Percentiles rank a stretch among this genome's conserved stretches.
phyloP scores from a whole-genome alignment of 345 rosid species.

The Hirschfeldia incana region DNA sequence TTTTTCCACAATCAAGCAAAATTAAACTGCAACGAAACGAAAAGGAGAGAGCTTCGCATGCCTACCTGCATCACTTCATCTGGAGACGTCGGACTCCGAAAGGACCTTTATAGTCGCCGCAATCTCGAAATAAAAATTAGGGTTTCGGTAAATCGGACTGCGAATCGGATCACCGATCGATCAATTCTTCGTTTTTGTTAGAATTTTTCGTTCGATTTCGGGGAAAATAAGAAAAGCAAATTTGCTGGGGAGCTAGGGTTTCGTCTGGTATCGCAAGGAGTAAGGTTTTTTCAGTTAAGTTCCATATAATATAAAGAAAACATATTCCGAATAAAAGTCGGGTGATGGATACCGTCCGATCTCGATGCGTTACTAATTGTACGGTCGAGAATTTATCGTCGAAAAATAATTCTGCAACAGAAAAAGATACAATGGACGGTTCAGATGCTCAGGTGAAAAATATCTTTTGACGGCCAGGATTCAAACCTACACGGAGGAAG shows the following conservation, averaged over 20 bases:
- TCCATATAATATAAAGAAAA: neutral
- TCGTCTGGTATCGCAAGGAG: slow-evolving; percentile 42
- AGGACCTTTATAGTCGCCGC: slow-evolving; percentile 35
- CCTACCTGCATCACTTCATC: slow-evolving; percentile 46
- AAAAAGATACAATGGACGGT: slow-evolving; percentile 29
- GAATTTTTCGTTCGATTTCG: slow-evolving; percentile 41
- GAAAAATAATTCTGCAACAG: slow-evolving; percentile 20
- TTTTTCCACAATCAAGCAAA: slow-evolving; percentile 17
- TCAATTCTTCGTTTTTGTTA: slow-evolving; percentile 26
- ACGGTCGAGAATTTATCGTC: slow-evolving; percentile 10
- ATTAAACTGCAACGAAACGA: neutral
- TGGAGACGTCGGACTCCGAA: slow-evolving; percentile 18
- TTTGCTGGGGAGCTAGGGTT: slow-evolving; percentile 59
- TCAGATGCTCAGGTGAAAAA: slow-evolving; percentile 19
- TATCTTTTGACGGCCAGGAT: slow-evolving; percentile 23
- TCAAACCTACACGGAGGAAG: neutral
- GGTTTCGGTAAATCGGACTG: slow-evolving; percentile 46
- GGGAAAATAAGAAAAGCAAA: slow-evolving; percentile 7
- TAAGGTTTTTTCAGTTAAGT: slow-evolving; percentile 48
- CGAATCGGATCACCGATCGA: slow-evolving; percentile 43
- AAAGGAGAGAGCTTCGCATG: slow-evolving; percentile 5
- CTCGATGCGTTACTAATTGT: slow-evolving; percentile 6
- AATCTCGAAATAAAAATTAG: slow-evolving; percentile 33
- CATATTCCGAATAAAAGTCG: slow-evolving; percentile 20
- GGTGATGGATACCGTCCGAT: slow-evolving; percentile 19